phyloP scores from a whole-genome alignment of 2,329 filamentous ascomycete species.

The Akanthomyces uredinophilus region DNA sequence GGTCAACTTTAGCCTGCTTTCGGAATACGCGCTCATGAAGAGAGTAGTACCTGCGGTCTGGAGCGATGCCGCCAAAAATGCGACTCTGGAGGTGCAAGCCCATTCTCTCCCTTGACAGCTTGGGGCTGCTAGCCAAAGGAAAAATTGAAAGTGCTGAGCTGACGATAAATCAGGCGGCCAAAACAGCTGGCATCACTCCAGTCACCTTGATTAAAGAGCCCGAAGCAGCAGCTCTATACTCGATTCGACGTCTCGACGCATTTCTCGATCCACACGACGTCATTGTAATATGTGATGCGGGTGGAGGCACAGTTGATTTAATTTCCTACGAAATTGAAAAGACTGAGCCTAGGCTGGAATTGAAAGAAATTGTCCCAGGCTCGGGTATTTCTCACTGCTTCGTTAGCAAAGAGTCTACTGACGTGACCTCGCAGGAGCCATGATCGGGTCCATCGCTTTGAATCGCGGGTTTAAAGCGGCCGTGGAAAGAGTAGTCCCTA shows the following conservation, averaged over 20 bases:
- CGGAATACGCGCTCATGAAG: background rate
- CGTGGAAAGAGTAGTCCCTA: constrained; percentile 18
- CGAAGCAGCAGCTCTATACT: constrained; percentile 19
- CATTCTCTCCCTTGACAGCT: too few relatives aligned
- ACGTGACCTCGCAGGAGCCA: constrained; percentile 16
- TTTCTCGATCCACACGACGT: constrained; percentile 13
- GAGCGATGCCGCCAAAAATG: constrained; percentile 19
- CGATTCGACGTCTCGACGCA: constrained; percentile 13
- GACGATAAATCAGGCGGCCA: constrained; percentile 12
- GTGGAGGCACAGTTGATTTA: constrained; percentile 26
- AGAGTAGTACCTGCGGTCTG: constrained; percentile 19
- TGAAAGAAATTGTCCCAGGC: constrained; percentile 23
- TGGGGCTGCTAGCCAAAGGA: too few relatives aligned
- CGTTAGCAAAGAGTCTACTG: background rate
- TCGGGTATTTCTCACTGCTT: constrained; percentile 14
- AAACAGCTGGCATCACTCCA: constrained; percentile 15
- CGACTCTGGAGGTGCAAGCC: constrained; percentile 15
- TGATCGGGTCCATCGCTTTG: constrained; percentile 22
- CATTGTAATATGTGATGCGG: constrained; percentile 24
- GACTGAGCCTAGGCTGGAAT: constrained; percentile 18
- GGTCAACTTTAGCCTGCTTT: too few relatives aligned
- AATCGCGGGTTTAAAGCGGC: constrained; percentile 20
- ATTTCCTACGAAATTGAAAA: constrained; percentile 28
- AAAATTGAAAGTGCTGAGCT: too few relatives aligned
- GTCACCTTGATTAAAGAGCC: constrained; percentile 20